Base-by-base conservation (phyloP, 164 flowering plant genomes). In the Aristolochia fimbriata region DNA sequence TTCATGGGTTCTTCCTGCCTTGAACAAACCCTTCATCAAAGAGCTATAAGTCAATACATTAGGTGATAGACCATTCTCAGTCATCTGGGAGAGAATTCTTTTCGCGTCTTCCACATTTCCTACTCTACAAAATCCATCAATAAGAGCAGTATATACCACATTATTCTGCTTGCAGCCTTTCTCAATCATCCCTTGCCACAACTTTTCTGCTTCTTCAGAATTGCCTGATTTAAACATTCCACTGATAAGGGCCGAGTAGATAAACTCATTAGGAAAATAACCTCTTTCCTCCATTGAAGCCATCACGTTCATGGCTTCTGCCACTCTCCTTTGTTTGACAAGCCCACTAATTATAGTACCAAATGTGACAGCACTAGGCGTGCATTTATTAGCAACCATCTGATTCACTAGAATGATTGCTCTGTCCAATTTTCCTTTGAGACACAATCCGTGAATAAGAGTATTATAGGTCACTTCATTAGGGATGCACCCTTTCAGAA, bases 401-500 rank as follows among this genome's bases (percentile, higher is more conserved):
- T 64, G 65, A 48, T 75, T 70, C 75, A 88, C 68, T 63, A 91
- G 86, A 62, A 62, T 71, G 22, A 83, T 60, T 1, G 96, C 96
- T 74, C 82, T 86, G 20, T 83, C 90, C 76, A 88, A 62, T 64
- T 83, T 83, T 11, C 97, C 97, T 56, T 78, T 75, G 37, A 79
- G 81, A 63, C 91, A 91, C 65, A 86, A 67, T 21, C 91, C 96
- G 69, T 86, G 84, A 37, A 91, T 73, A 57, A 91, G 87, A 0
- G 80, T 86, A 57, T 91, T 91, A 63, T 86, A 88, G 19, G 97
- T 91, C 43, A 77, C 82, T 60, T 78, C 83, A 80, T 82, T 88
- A 0, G 94, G 96, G 50, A 61, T 71, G 71, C 96, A 84, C n/a
- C 93, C 96, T 73, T 91, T 91, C 20, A 88, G 80, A 71, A 81